Evolutionary conservation across 768 basidiomycete species (phyloP), one percentile per base, ranked within the genome.

Genomic region (Exsudoporus frostii): DNA sequence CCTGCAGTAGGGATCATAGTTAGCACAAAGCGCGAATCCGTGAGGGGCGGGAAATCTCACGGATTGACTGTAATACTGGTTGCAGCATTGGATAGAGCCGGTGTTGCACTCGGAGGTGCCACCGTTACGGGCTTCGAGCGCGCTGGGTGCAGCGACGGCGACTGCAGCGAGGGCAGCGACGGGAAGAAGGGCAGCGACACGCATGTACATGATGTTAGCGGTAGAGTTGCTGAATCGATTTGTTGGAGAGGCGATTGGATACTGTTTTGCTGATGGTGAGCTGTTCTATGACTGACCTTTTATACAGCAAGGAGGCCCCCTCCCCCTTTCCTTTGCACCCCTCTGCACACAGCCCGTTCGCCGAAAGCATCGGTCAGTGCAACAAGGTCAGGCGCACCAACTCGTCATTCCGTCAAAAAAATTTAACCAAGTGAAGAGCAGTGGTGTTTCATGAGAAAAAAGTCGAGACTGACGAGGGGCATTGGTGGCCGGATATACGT

Each of bases 81-180:
- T 19, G 41, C 59, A 64, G 45, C 63, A 64, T 4, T 53, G 49
- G 2, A 48, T 8, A 1, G 46, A 10, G 3, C 63, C 63, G 0
- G 56, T 62, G 43, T 43, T 33, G 20, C 63, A 65, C 14, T 8
- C 3, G 19, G 43, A n/a, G 33, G 25, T 36, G 11, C 29, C 7
- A 27, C 27, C 27, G 10, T 4, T 8, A 13, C 43, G 59, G 3
- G 44, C 59, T 11, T 48, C 34, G 22, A 58, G 34, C n/a, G 4
- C 42, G 5, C 9, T 38, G 13, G 55, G 59, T 8, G 55, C 60
- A 6, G 54, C 62, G 0, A 45, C 32, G 6, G 27, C 62, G 3
- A 39, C 33, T 14, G 45, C 52, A 13, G 10, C 52, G 22, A 63
- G 50, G 20, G 58, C 54, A 41, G 39, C 45, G 40, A 63, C 20